Evolutionary conservation across 345 rosid genomes (phyloP).

Genomic region (Salix udensis): DNA sequence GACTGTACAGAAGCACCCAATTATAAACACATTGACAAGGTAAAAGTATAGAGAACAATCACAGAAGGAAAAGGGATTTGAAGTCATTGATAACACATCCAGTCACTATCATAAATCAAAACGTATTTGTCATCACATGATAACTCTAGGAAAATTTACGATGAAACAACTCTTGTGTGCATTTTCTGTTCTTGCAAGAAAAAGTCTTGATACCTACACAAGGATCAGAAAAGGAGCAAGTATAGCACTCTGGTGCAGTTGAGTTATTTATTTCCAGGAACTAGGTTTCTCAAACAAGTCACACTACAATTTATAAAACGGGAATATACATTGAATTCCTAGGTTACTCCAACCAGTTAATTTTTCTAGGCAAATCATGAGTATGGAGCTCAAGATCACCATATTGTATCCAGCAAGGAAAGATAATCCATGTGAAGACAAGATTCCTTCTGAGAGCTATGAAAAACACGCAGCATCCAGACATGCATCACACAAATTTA

Average conservation of each 20-base stretch:
- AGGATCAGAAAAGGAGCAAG: not conserved
- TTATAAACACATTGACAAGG: not conserved
- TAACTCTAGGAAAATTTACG: not conserved
- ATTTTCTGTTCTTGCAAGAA: not conserved
- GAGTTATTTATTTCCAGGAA: not conserved
- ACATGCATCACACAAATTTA: not conserved
- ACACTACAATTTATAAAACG: not conserved
- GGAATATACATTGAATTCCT: not conserved
- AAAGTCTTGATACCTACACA: not conserved
- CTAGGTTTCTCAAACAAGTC: not conserved
- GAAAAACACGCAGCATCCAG: not conserved
- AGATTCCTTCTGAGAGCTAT: not conserved
- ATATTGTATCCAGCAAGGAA: not conserved
- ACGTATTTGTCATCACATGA: not conserved
- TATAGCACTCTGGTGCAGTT: not conserved
- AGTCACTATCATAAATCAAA: not conserved
- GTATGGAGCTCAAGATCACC: not conserved
- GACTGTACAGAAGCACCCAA: conserved; percentile 48
- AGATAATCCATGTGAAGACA: not conserved
- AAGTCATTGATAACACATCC: not conserved
- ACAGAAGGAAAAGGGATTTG: not conserved
- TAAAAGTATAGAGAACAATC: not conserved
- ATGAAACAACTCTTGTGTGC: not conserved
- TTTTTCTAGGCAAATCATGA: not conserved
- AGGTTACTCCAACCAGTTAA: not conserved